Percentiles rank a stretch among this genome's conserved stretches.
These are phyloP conservation scores for Trypethelium eluteriae DNA, from an alignment of 495 filamentous ascomycete genomes.

Conservation along the genomic window DNA sequence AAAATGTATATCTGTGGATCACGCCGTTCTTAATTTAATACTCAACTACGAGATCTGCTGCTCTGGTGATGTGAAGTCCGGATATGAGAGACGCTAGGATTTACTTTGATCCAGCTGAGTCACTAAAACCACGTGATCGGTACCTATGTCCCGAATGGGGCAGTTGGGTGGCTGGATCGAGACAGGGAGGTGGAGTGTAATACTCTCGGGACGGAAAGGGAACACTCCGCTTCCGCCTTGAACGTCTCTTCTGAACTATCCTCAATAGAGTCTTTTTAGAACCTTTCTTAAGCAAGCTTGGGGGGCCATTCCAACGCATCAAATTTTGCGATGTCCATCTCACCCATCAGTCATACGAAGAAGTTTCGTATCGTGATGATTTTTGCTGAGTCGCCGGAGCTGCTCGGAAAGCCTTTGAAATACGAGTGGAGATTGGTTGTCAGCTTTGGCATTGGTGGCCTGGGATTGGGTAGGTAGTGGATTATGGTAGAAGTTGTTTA, in stretches of 20 bases:
- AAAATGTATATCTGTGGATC: not conserved
- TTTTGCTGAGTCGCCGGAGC: not conserved
- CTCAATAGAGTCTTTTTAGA: not conserved
- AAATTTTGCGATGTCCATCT: not conserved
- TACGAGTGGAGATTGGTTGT: not conserved
- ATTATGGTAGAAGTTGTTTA: too few species aligned
- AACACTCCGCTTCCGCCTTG: not conserved
- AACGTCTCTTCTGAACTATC: not conserved
- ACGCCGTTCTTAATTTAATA: not conserved
- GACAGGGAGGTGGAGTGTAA: too few species aligned
- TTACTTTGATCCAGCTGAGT: not conserved
- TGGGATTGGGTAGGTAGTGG: not conserved
- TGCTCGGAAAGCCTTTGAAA: not conserved
- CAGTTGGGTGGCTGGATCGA: too few species aligned
- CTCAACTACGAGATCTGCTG: too few species aligned
- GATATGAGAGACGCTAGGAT: not conserved
- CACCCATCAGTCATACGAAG: too few species aligned
- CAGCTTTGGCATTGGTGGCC: not conserved
- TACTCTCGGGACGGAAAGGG: too few species aligned
- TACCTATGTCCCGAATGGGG: not conserved
- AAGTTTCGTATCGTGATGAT: not conserved
- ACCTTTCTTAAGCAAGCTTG: not conserved
- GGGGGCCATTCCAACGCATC: not conserved
- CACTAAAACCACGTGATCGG: not conserved
- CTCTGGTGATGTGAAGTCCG: not conserved